Evolutionary conservation across 2,329 filamentous ascomycete genomes (phyloP).

Genomic region (Pseudogymnoascus sp.): DNA sequence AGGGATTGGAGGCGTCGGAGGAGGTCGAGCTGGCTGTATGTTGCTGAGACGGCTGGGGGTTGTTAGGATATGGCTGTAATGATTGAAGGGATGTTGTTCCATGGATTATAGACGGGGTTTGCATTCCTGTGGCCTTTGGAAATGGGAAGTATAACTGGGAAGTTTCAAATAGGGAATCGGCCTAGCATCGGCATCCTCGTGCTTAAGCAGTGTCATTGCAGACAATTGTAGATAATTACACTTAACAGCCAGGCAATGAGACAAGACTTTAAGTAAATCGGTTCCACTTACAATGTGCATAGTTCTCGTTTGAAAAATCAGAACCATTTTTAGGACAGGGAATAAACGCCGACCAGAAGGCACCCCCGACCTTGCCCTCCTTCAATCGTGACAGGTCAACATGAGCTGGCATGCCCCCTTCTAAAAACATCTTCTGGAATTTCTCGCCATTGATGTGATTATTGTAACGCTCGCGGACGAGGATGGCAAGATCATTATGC

Average conservation of each 20-base stretch:
- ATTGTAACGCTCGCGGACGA: constrained; percentile 55
- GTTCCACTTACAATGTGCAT: constrained; percentile 52
- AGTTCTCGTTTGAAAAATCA: constrained; percentile 66
- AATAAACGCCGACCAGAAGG: constrained; percentile 88
- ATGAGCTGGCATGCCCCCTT: constrained; percentile 59
- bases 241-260: too few species aligned
- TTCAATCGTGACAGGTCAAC: constrained; percentile 72
- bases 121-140: background rate
- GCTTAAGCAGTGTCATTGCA: background rate
- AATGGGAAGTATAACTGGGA: background rate
- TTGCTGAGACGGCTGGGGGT: constrained; percentile 49
- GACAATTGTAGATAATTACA: too few species aligned
- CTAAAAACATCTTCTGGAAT: constrained; percentile 66
- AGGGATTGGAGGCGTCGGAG: constrained; percentile 52
- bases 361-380: constrained; percentile 64
- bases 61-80: constrained; percentile 5
- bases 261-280: too few species aligned
- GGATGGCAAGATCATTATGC: constrained; percentile 77
- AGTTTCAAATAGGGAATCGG: background rate
- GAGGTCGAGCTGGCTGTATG: constrained; percentile 67
- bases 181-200: background rate
- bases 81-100: background rate
- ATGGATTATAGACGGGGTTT: background rate
- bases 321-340: constrained; percentile 64
- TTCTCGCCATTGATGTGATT: constrained; percentile 70